These are phyloP conservation scores for Camellia lanceoleosa DNA, from an alignment of 148 eudicot species.

Conservation along the genomic window DNA sequence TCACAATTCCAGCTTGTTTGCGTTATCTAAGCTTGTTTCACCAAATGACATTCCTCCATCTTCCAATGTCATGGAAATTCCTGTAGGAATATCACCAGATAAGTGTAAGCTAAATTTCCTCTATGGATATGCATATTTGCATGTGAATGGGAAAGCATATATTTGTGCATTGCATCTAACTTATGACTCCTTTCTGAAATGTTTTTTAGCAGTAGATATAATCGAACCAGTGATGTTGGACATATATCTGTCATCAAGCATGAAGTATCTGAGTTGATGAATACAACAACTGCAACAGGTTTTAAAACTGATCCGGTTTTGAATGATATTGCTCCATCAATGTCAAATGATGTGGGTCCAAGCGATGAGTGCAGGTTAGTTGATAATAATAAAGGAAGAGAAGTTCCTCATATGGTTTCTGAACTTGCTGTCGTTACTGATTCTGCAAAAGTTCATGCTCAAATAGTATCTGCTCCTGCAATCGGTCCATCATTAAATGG, in stretches of 20 bases:
- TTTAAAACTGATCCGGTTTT: conserved; percentile 10
- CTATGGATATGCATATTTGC: not conserved
- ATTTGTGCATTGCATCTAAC: not conserved
- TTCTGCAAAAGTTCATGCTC: conserved; percentile 18
- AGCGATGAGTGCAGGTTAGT: conserved; percentile 17
- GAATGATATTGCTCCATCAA: conserved; percentile 13
- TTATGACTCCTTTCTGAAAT: conserved; percentile 13
- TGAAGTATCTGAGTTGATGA: conserved; percentile 27
- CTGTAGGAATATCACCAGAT: conserved; percentile 20
- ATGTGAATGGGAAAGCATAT: not conserved
- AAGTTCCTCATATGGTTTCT: conserved; percentile 9
- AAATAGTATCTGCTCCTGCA: conserved; percentile 1
- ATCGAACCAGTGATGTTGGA: conserved; percentile 26
- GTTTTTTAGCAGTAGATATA: conserved; percentile 31
- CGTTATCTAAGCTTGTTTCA: conserved; percentile 33
- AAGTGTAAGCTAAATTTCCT: conserved; percentile 26
- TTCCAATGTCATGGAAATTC: conserved; percentile 19
- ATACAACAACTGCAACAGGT: conserved; percentile 15
- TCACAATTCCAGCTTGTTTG: conserved; percentile 1
- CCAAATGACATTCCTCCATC: conserved; percentile 35
- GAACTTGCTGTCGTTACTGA: conserved; percentile 17
- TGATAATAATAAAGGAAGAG: not conserved
- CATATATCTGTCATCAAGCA: conserved; percentile 20
- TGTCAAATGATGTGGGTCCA: conserved; percentile 14
- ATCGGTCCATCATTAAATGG: conserved; percentile 2